Conservation (phyloP, 2,329 filamentous ascomycete species). For the Colletotrichum kahawae region DNA sequence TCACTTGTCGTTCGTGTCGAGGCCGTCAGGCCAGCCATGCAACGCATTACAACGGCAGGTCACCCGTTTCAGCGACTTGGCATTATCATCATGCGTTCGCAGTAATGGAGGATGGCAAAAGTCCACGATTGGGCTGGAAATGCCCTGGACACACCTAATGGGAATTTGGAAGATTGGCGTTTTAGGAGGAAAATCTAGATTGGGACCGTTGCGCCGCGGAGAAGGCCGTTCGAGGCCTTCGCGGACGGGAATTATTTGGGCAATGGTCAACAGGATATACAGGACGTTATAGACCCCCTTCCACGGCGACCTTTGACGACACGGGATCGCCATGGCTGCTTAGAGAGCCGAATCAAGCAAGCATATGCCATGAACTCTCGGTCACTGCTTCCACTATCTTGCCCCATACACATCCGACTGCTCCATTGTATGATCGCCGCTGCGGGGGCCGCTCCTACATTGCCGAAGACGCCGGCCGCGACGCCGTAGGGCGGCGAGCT, state of each 20-base stretch:
- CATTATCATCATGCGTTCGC: not conserved
- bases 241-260: not conserved
- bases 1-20: not conserved
- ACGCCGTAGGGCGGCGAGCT: not conserved
- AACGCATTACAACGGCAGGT: not conserved
- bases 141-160: not conserved
- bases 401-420: slow-evolving; percentile 13
- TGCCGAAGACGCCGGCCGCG: not conserved
- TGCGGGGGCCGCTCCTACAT: not conserved
- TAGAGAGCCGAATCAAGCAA: not conserved
- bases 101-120: not conserved
- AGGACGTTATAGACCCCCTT: not conserved
- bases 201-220: not conserved
- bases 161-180: not conserved
- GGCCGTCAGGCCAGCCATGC: not conserved
- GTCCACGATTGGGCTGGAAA: not conserved
- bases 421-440: slow-evolving; percentile 13
- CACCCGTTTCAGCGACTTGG: not conserved
- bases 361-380: not conserved
- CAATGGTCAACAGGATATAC: not conserved
- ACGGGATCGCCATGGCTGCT: not conserved
- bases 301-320: not conserved
- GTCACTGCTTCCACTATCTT: not conserved
- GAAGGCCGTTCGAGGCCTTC: not conserved
- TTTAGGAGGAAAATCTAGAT: not conserved